A percentile compares a stretch with the other conserved stretches of the same genome.
Conservation (phyloP, 2,329 filamentous ascomycete genomes). For the Aspergillus candidus region DNA sequence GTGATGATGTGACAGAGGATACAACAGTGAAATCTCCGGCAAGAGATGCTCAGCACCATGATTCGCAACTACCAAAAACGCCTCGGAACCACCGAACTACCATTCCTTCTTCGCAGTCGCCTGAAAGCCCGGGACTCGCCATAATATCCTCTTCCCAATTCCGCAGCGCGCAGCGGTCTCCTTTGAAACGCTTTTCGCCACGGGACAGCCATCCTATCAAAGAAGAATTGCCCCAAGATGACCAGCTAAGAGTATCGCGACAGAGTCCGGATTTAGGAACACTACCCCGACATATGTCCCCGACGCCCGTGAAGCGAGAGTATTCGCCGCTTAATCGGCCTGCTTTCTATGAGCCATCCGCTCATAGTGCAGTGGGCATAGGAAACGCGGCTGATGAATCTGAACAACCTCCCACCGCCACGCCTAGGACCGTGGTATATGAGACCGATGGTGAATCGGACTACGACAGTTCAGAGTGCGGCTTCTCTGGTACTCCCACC, state of each 20-base stretch:
- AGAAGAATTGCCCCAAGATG: constrained; percentile 12
- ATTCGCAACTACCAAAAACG: constrained; percentile 20
- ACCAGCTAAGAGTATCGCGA: constrained; percentile 1
- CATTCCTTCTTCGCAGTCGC: constrained; percentile 40
- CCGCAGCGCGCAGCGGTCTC: constrained; percentile 21
- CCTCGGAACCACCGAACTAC: constrained; percentile 30
- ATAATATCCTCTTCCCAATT: constrained; percentile 34
- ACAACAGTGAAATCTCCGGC: background rate
- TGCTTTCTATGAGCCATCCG: background rate
- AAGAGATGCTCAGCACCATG: background rate
- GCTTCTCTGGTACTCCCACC: constrained; percentile 10
- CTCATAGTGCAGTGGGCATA: constrained; percentile 1
- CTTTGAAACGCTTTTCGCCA: constrained; percentile 14
- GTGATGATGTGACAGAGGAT: constrained; percentile 6
- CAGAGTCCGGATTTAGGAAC: constrained; percentile 1
- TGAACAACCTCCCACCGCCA: constrained; percentile 6
- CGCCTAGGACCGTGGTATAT: constrained; percentile 33
- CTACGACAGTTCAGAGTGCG: constrained; percentile 24
- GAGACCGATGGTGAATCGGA: constrained; percentile 39
- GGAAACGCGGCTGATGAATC: background rate
- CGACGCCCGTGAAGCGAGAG: background rate
- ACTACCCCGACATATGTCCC: background rate
- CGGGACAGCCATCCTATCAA: constrained; percentile 11
- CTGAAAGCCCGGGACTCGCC: constrained; percentile 35
- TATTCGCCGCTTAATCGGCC: background rate